Evolutionary conservation across 164 flowering plant genomes (phyloP).

Genomic region (Brasenia schreberi): DNA sequence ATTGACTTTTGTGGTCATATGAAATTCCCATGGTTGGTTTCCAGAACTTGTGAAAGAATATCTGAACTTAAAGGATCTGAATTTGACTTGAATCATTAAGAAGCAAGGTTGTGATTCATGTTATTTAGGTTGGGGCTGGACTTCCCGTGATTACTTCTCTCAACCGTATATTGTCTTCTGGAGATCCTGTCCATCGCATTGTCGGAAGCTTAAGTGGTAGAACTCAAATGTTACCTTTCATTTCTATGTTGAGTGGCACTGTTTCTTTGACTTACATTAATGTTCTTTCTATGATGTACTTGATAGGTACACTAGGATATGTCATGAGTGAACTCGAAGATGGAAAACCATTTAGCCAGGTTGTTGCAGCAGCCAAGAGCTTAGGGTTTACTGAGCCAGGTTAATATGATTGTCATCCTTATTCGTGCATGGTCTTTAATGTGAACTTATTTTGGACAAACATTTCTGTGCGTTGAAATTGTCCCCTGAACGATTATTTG

Average conservation of each 20-base stretch:
- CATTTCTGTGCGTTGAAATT: no score
- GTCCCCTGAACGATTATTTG: no score
- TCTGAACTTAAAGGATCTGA: no score
- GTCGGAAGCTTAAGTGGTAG: slow-evolving; percentile 91
- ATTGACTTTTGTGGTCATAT: no score
- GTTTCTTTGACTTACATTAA: slow-evolving; percentile 1
- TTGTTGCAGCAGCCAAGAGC: slow-evolving; percentile 62
- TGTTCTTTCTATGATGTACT: slow-evolving; percentile 5
- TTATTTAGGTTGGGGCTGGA: slow-evolving; percentile 87
- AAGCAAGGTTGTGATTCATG: not conserved
- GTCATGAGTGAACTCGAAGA: slow-evolving; percentile 91
- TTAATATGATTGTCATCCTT: slow-evolving; percentile 5
- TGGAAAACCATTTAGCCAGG: slow-evolving; percentile 78
- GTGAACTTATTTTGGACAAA: no score
- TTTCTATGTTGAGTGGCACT: not conserved
- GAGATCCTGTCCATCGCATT: slow-evolving; percentile 53
- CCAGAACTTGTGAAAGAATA: no score
- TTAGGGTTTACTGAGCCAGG: slow-evolving; percentile 97
- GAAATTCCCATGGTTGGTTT: no score
- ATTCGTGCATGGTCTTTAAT: no score
- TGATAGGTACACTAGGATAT: slow-evolving; percentile 81
- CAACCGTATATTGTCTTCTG: slow-evolving; percentile 65
- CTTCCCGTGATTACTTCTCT: slow-evolving; percentile 81
- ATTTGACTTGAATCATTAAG: no score
- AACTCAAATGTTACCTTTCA: not conserved